Evolutionary conservation across 495 filamentous ascomycete genomes (phyloP).

Genomic region (Cetradonia linearis): DNA sequence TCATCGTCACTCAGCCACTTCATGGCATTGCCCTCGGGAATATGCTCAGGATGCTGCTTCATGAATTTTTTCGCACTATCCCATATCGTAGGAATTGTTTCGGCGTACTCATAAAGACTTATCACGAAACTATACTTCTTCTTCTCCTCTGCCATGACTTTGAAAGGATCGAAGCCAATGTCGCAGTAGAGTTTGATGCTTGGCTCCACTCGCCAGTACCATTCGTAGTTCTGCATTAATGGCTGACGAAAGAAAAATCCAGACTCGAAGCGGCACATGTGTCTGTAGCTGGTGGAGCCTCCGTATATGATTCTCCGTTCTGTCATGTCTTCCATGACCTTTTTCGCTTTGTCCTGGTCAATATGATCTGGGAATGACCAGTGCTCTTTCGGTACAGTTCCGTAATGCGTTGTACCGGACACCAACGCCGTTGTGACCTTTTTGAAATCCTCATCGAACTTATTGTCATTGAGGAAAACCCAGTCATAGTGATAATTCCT

Average conservation of each 20-base stretch:
- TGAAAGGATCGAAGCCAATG: conserved; percentile 73
- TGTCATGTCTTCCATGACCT: conserved; percentile 75
- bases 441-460: conserved; percentile 86
- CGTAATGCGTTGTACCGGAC: conserved; percentile 87
- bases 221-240: conserved; percentile 76
- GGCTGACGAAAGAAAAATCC: conserved; percentile 87
- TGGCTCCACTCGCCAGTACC: conserved; percentile 89
- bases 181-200: conserved; percentile 84
- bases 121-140: conserved; percentile 89
- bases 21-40: conserved; percentile 77
- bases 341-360: conserved; percentile 71
- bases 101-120: conserved; percentile 87
- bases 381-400: conserved; percentile 70
- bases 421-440: conserved; percentile 78
- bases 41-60: conserved; percentile 75
- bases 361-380: conserved; percentile 86
- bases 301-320: conserved; percentile 87
- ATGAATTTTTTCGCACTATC: conserved; percentile 88
- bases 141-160: conserved; percentile 74
- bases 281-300: conserved; percentile 81
- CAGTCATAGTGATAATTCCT: conserved; percentile 93
- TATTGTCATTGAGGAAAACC: conserved; percentile 95
- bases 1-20: conserved; percentile 82
- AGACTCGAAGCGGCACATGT: conserved; percentile 91
- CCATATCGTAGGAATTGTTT: conserved; percentile 95